Conservation (phyloP, 176 grass and related monocot genomes). For the Phragmites australis region DNA sequence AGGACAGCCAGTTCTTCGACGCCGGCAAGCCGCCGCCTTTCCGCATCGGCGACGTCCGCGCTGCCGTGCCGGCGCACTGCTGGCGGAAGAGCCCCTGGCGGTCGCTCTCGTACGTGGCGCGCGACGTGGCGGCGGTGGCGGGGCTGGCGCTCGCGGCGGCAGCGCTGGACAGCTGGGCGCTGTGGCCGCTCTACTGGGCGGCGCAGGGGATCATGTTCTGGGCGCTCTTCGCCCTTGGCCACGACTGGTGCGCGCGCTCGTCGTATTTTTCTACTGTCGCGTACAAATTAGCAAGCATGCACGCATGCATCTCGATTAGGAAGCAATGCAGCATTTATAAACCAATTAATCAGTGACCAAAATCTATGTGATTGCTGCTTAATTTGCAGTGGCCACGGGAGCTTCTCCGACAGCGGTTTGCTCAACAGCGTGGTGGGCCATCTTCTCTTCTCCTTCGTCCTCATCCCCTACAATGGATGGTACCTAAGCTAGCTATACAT, state of each 20-base stretch:
- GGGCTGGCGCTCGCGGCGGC: conserved; percentile 34
- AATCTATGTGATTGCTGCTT: no score
- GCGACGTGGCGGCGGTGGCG: conserved; percentile 46
- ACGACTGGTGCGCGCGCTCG: conserved; percentile 58
- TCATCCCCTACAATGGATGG: conserved; percentile 94
- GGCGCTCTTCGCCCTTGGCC: conserved; percentile 91
- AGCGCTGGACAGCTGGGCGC: conserved; percentile 18
- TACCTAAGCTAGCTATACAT: not conserved
- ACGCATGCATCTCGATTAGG: no score
- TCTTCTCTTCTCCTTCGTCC: conserved; percentile 67
- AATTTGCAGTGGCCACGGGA: conserved; percentile 70
- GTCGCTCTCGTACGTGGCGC: conserved; percentile 68
- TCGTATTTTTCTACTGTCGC: no score
- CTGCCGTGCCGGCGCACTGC: conserved; percentile 69
- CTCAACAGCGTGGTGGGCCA: conserved; percentile 78
- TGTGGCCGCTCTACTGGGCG: conserved; percentile 77
- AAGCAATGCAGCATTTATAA: no score
- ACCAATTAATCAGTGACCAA: no score
- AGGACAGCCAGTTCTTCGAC: conserved; percentile 50
- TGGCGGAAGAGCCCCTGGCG: conserved; percentile 65
- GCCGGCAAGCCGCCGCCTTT: conserved; percentile 72
- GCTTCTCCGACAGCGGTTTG: conserved; percentile 60
- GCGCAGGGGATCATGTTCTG: conserved; percentile 97
- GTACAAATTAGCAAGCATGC: no score
- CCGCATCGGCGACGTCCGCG: conserved; percentile 80